Evolutionary conservation across 352 stramenopile species (phyloP), one percentile per base, ranked within the genome.

Genomic region (Blastocystis sp.): DNA sequence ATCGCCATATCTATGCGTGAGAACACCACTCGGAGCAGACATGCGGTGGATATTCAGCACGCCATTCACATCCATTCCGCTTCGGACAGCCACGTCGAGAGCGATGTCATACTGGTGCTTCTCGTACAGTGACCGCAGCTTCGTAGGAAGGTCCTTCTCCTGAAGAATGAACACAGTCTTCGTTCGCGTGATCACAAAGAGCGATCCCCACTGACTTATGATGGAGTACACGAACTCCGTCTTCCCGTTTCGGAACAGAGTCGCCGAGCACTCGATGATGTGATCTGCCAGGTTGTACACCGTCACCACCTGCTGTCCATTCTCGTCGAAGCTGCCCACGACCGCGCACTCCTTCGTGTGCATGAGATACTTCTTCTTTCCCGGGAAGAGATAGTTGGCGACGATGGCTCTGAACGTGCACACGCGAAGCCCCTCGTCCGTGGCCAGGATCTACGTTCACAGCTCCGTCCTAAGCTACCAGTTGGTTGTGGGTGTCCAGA

Each of bases 41-140:
- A 75, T 54, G 0, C 80, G 20, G 64, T 90, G 61, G 41, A 99
- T 97, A 50, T 96, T 93, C 90, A 98, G 97, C 82, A 99, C 97
- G 80, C 95, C 96, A 80, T 95, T 95, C 34, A 97, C 93, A 76
- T 97, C 93, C 90, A 96, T 96, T 87, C 97, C 97, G 56, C 55
- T 64, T 11, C 47, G 54, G 5, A 66, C 29, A 34, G 73, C 73
- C 29, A 84, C 62, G 20, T 23, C 23, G 39, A 84, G 50, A 20
- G 97, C 97, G 66, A 98, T 97, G 47, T 94, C 94, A 91, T 98
- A 98, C 47, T 98, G 90, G 91, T 98, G 97, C 90, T 98, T 98
- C 79, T 96, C 94, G 73, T 97, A 97, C 15, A 99, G 91, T 26
- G 98, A 95, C 90, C 97, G 94, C 8, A 99, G 91, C 91, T 98